Conservation (phyloP, 2,329 filamentous ascomycete species). For the Colletotrichum sidae region DNA sequence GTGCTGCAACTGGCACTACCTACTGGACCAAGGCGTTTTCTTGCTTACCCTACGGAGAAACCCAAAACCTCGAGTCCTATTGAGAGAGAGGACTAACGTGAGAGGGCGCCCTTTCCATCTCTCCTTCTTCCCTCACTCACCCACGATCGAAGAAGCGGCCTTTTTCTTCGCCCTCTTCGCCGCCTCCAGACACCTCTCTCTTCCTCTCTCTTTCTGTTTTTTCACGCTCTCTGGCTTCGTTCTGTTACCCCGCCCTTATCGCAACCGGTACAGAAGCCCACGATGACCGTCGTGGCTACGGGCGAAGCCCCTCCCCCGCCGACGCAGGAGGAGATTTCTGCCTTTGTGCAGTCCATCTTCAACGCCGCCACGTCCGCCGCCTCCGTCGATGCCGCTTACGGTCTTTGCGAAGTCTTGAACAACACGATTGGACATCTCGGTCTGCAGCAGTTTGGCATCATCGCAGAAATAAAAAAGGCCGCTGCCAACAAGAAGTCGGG, state of each 20-base stretch:
- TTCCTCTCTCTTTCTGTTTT: constrained; percentile 10
- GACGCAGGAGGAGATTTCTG: constrained; percentile 73
- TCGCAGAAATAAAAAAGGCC: constrained; percentile 74
- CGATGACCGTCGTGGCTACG: constrained; percentile 55
- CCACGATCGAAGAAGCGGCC: constrained; percentile 25
- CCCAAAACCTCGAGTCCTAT: constrained; percentile 19
- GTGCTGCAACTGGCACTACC: constrained; percentile 12
- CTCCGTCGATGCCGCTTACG: constrained; percentile 74
- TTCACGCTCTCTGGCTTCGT: constrained; percentile 55
- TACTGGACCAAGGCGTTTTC: not conserved
- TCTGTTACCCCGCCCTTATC: constrained; percentile 57
- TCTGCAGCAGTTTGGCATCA: constrained; percentile 64
- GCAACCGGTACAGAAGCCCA: constrained; percentile 39
- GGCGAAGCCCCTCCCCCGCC: constrained; percentile 66
- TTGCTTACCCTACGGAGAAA: constrained; percentile 29
- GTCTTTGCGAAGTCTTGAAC: constrained; percentile 69
- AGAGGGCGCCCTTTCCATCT: constrained; percentile 18
- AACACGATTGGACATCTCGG: constrained; percentile 66
- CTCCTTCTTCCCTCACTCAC: constrained; percentile 26
- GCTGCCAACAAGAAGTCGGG: constrained; percentile 95
- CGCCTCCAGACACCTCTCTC: not conserved
- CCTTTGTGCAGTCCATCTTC: constrained; percentile 76
- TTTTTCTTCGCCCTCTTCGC: constrained; percentile 11
- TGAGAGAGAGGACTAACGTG: constrained; percentile 38
- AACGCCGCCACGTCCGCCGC: constrained; percentile 74